A percentile compares a stretch with the other conserved stretches of the same genome.
These are phyloP conservation scores for Protomyces arabidopsidicola DNA, from an alignment of 1,139 yeast species.

Conservation along the genomic window DNA sequence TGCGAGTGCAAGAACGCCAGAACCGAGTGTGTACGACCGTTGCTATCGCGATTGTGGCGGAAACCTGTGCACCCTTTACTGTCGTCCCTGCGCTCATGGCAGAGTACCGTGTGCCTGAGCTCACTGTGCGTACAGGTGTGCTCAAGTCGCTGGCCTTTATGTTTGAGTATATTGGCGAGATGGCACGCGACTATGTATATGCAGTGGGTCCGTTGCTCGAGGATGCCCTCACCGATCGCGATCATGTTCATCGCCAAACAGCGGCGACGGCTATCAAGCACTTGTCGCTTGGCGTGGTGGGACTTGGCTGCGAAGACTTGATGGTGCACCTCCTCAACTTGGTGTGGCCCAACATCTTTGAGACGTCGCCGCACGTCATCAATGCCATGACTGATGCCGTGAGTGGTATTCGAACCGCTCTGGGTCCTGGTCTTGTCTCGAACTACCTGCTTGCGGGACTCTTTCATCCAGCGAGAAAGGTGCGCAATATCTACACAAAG, in stretches of 20 bases:
- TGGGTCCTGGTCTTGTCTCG: slow-evolving; percentile 72
- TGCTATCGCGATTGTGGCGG: slow-evolving; percentile 96
- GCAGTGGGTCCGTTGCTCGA: slow-evolving; percentile 76
- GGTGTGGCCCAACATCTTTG: slow-evolving; percentile 55
- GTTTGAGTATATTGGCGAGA: slow-evolving; percentile 85
- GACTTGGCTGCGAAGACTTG: slow-evolving; percentile 69
- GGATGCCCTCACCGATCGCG: slow-evolving; percentile 88
- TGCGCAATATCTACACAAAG: slow-evolving; percentile 80
- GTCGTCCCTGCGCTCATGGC: slow-evolving; percentile 96
- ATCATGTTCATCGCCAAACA: slow-evolving; percentile 89
- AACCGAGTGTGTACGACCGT: slow-evolving; percentile 95
- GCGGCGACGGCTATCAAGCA: slow-evolving; percentile 86
- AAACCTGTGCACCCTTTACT: slow-evolving; percentile 86
- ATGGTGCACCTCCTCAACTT: slow-evolving; percentile 65
- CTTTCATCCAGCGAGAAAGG: slow-evolving; percentile 89
- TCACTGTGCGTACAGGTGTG: slow-evolving; percentile 93
- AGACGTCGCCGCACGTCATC: slow-evolving; percentile 72
- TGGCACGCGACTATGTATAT: slow-evolving; percentile 77
- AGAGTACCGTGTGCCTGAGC: slow-evolving; percentile 88
- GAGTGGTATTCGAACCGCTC: slow-evolving; percentile 63
- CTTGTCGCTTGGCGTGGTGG: slow-evolving; percentile 72
- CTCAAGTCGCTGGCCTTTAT: slow-evolving; percentile 86
- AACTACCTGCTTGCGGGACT: slow-evolving; percentile 54
- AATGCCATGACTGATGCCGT: slow-evolving; percentile 74
- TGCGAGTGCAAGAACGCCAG: slow-evolving; percentile 92